Conservation (phyloP, 1,139 yeast species). For the Yamadazyma membranifaciens region DNA sequence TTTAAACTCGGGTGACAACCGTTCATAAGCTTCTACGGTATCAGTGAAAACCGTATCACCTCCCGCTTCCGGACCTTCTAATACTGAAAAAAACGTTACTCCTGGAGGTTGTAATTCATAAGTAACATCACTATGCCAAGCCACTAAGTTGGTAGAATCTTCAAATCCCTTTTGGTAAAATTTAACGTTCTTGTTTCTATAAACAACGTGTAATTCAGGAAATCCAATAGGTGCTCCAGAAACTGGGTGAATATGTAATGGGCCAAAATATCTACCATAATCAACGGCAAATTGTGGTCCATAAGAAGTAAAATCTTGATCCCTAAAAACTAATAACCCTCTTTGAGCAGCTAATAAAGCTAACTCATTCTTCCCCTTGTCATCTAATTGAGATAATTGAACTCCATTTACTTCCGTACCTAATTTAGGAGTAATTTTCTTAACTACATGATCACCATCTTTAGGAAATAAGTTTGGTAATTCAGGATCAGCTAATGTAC, state of each 20-base stretch:
- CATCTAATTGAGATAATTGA: conserved; percentile 52
- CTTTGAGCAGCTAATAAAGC: conserved; percentile 64
- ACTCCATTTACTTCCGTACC: conserved; percentile 64
- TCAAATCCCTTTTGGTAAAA: conserved; percentile 17
- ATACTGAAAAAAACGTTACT: conserved; percentile 57
- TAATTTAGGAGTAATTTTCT: conserved; percentile 57
- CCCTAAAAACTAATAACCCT: conserved; percentile 67
- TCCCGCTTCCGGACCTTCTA: conserved; percentile 63
- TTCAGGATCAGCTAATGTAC: conserved; percentile 54
- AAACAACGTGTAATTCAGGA: conserved; percentile 63
- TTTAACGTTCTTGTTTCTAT: conserved; percentile 42
- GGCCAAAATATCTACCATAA: conserved; percentile 65
- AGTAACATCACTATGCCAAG: conserved; percentile 70
- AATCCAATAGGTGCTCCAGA: conserved; percentile 62
- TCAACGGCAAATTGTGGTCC: conserved; percentile 55
- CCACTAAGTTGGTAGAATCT: conserved; percentile 31
- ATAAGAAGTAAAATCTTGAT: conserved; percentile 58
- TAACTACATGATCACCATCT: conserved; percentile 25
- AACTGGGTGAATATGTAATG: conserved; percentile 71
- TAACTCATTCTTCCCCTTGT: conserved; percentile 59
- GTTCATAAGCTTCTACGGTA: conserved; percentile 63
- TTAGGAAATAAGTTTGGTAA: conserved; percentile 50
- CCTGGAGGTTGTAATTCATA: conserved; percentile 74
- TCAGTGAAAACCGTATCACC: conserved; percentile 76
- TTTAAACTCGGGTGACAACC: conserved; percentile 62